phyloP scores from a whole-genome alignment of 179 eudicot species.

The Amaranthus tricolor region DNA sequence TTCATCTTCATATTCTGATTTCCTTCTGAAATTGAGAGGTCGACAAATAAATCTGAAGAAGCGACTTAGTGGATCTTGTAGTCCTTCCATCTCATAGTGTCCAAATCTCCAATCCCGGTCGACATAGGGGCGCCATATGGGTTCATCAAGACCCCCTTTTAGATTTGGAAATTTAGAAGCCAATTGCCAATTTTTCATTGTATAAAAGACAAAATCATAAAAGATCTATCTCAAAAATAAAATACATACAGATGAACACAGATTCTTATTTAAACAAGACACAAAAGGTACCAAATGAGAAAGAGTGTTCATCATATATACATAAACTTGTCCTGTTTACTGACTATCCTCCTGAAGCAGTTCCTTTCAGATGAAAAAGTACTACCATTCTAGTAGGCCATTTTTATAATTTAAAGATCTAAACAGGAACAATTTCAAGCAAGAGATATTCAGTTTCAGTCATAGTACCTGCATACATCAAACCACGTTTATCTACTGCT shows the following conservation, averaged over 20 bases:
- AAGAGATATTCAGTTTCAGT: neutral
- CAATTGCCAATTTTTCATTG: neutral
- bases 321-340: neutral
- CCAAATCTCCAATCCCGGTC: constrained; percentile 96
- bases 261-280: neutral
- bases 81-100: constrained; percentile 92
- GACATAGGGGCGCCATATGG: constrained; percentile 58
- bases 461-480: constrained; percentile 91
- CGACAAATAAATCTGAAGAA: constrained; percentile 47
- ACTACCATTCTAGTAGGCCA: constrained; percentile 2
- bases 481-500: constrained; percentile 69
- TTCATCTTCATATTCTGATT: constrained; percentile 41
- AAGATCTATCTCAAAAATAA: neutral
- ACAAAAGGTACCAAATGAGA: neutral
- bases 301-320: neutral
- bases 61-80: constrained; percentile 84
- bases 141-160: constrained; percentile 93
- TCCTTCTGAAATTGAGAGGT: constrained; percentile 42
- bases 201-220: neutral
- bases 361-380: neutral
- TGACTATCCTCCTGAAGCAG: neutral
- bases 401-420: neutral
- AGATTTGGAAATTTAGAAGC: constrained; percentile 9
- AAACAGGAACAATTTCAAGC: neutral
- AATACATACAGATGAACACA: neutral